Conservation (phyloP, 371 early-diverging fungal species). For the Apophysomyces ossiformis region DNA sequence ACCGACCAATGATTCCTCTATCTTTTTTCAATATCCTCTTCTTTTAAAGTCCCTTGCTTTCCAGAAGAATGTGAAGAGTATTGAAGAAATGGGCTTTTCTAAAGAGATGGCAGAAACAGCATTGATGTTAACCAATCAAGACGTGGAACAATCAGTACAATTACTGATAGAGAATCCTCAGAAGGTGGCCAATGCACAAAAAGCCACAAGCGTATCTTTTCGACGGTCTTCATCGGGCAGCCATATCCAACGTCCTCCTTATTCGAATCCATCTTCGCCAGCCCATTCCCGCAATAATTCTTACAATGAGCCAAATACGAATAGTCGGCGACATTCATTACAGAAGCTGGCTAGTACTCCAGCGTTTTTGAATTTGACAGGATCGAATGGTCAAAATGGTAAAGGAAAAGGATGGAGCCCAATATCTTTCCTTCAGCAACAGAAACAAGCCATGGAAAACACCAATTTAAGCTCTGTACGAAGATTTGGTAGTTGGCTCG, state of each 20-base stretch:
- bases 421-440: constrained; percentile 68
- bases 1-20: background rate
- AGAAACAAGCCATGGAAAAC: constrained; percentile 63
- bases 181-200: constrained; percentile 50
- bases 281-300: constrained; percentile 34
- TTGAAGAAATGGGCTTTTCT: constrained; percentile 76
- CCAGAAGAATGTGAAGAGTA: constrained; percentile 47
- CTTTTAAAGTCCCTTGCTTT: constrained; percentile 30
- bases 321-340: constrained; percentile 30
- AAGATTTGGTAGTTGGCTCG: constrained; percentile 70
- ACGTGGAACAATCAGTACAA: constrained; percentile 65
- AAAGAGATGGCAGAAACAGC: constrained; percentile 69
- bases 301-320: constrained; percentile 17
- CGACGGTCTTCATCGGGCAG: constrained; percentile 37
- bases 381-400: background rate
- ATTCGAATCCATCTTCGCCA: constrained; percentile 17
- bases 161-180: constrained; percentile 66
- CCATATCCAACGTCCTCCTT: constrained; percentile 27
- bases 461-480: constrained; percentile 63
- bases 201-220: constrained; percentile 19
- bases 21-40: background rate
- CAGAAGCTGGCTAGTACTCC: constrained; percentile 27
- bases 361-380: background rate
- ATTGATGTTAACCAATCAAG: constrained; percentile 55
- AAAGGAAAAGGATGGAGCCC: constrained; percentile 64